Evolutionary conservation across 192 early-diverging fungal species (phyloP).

Genomic region (Entomortierella chlamydospora): DNA sequence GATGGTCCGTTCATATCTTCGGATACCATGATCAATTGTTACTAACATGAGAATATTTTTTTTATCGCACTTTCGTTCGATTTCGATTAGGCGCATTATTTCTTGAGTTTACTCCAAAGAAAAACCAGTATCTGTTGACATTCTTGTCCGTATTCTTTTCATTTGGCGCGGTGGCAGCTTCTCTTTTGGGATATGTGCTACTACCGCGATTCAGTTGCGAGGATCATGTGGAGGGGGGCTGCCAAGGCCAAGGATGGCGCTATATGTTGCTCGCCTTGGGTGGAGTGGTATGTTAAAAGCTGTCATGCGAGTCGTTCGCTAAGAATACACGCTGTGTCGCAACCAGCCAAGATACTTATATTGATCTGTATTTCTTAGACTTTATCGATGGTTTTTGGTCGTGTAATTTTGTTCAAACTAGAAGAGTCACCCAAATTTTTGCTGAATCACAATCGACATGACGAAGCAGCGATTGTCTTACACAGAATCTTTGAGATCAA

Average conservation of each 20-base stretch:
- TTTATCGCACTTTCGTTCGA: neutral
- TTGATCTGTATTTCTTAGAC: constrained; percentile 51
- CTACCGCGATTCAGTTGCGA: constrained; percentile 79
- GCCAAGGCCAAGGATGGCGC: constrained; percentile 84
- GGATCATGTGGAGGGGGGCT: constrained; percentile 61
- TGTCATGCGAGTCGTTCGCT: neutral
- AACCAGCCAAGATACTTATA: neutral
- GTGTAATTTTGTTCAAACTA: constrained; percentile 75
- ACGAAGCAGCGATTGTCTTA: constrained; percentile 76
- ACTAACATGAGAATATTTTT: neutral
- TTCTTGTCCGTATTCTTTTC: constrained; percentile 89
- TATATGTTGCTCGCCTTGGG: constrained; percentile 74
- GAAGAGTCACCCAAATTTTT: constrained; percentile 88
- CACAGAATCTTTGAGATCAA: constrained; percentile 75
- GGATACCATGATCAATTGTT: neutral
- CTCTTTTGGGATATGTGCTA: constrained; percentile 70
- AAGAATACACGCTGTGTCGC: no score
- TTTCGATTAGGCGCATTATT: constrained; percentile 76
- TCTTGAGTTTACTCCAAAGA: constrained; percentile 85
- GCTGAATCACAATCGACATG: constrained; percentile 68
- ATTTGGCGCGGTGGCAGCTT: constrained; percentile 79
- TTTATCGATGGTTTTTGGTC: constrained; percentile 74
- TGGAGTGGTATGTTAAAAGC: constrained; percentile 39
- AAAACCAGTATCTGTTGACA: constrained; percentile 83
- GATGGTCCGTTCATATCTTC: neutral